These are phyloP conservation scores for Chytriomyces sp. DNA, from an alignment of 192 early-diverging fungal species.

Conservation along the genomic window DNA sequence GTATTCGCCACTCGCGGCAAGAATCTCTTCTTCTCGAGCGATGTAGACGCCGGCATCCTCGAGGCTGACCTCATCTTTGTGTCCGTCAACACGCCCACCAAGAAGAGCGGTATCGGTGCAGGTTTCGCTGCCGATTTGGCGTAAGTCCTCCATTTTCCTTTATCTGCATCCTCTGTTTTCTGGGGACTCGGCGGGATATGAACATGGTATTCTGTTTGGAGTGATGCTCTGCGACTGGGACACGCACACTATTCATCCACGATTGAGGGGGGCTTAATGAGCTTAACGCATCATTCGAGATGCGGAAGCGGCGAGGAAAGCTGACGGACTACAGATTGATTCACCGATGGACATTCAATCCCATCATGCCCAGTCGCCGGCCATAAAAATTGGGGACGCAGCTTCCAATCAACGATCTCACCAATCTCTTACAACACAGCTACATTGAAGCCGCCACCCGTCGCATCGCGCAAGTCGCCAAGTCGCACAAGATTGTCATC, in stretches of 20 bases:
- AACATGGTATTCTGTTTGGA: no score
- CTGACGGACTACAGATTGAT: slow-evolving; percentile 12
- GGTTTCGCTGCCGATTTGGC: slow-evolving; percentile 83
- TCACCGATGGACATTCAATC: neutral
- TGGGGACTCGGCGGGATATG: neutral
- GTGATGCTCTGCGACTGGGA: no score
- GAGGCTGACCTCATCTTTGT: slow-evolving; percentile 88
- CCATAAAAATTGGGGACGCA: neutral
- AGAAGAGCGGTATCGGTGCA: slow-evolving; percentile 73
- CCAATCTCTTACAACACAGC: slow-evolving; percentile 38
- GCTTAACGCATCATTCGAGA: no score
- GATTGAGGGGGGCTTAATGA: no score
- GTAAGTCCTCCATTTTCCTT: slow-evolving; percentile 48
- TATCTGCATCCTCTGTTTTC: neutral
- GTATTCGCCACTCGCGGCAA: slow-evolving; percentile 70
- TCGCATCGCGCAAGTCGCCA: slow-evolving; percentile 79
- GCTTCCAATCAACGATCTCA: no score
- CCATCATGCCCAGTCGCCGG: neutral
- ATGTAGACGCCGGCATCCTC: slow-evolving; percentile 74
- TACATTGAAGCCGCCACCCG: slow-evolving; percentile 82
- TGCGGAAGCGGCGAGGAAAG: no score
- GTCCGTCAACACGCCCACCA: slow-evolving; percentile 92
- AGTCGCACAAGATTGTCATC: slow-evolving; percentile 82
- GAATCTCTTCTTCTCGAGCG: slow-evolving; percentile 87
- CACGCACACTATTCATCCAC: no score